Evolutionary conservation across 441 rosid species (phyloP), one percentile per base, ranked within the genome.

Genomic region (Caryocar brasiliense): DNA sequence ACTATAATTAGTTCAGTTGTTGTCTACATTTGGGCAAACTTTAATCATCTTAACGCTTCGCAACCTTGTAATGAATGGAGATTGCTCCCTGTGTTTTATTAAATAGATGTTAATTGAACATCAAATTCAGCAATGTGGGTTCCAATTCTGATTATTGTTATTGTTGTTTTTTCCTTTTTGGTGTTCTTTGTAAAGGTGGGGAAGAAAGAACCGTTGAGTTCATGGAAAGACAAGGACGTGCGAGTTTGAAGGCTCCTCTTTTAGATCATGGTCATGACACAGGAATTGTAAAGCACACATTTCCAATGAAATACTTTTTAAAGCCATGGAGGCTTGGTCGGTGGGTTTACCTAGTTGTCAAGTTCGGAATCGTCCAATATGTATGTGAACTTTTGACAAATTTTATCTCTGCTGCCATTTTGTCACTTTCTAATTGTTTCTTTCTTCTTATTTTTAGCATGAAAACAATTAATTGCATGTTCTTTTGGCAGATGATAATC

Each of bases 311-410:
- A 56, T 68, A 59, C 27, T 5, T 93, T 69, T 49, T 89, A 25
- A 84, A 77, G 65, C 96, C 97, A 3, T 93, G 99, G 99, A 78
- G 77, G 73, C 99, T 86, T 59, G 88, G 97, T 65, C 86, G 50
- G 61, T 79, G 97, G 96, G 82, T 93, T 63, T 93, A 89, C 75
- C 97, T 72, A 72, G 91, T 89, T 67, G 78, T 89, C 68, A 93
- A 93, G 80, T 71, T 86, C 51, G 99, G 99, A 39, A 93, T 93
- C 64, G 96, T 93, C 66, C 99, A 89, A 80, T 93, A 93, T 71
- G 99, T 89, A 86, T 51, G 99, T 84, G 51, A 50, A 42, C 40
- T 60, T 57, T 45, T 59, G 47, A 33, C 37, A 49, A 39, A 15
- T 48, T 53, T 40, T 33, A 18, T 63, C 32, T 67, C 59, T 41